A percentile compares a stretch with the other conserved stretches of the same genome.
Evolutionary conservation across 2,329 filamentous ascomycete genomes (phyloP).

Genomic region (Arthrobotrys megalospora): DNA sequence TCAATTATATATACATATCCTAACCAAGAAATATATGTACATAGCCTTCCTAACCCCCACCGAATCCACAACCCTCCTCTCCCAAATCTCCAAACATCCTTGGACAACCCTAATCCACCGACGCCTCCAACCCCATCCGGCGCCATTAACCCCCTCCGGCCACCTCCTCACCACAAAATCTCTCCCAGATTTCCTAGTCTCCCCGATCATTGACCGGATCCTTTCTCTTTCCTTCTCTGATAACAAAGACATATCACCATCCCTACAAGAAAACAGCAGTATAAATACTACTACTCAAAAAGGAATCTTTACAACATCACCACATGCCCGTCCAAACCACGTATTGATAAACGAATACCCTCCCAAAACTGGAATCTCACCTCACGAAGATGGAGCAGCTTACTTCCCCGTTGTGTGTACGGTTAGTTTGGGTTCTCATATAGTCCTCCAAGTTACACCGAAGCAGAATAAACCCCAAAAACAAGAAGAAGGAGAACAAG

Average conservation of each 20-base stretch:
- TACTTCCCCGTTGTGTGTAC: constrained; percentile 93
- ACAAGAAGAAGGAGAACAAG: constrained; percentile 69
- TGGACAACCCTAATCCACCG: constrained; percentile 93
- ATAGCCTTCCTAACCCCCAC: constrained; percentile 49
- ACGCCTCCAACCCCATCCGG: constrained; percentile 91
- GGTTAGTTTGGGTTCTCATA: constrained; percentile 82
- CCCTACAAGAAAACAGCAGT: constrained; percentile 63
- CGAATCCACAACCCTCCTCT: constrained; percentile 69
- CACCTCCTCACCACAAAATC: constrained; percentile 79
- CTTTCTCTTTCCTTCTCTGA: constrained; percentile 57
- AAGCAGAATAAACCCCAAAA: constrained; percentile 67
- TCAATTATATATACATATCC: background rate
- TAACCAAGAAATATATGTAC: background rate
- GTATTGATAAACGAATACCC: constrained; percentile 94
- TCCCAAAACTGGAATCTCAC: constrained; percentile 93
- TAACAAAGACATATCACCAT: background rate
- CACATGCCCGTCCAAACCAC: constrained; percentile 86
- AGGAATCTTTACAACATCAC: constrained; percentile 75
- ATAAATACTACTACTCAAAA: too few species aligned
- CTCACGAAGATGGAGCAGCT: constrained; percentile 91
- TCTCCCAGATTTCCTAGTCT: constrained; percentile 81
- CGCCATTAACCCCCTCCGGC: constrained; percentile 81
- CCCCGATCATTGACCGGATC: constrained; percentile 77
- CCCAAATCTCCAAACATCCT: constrained; percentile 74
- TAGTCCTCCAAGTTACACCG: constrained; percentile 80